Conservation (phyloP, 345 rosid genomes). For the Streptanthus diversifolius region DNA sequence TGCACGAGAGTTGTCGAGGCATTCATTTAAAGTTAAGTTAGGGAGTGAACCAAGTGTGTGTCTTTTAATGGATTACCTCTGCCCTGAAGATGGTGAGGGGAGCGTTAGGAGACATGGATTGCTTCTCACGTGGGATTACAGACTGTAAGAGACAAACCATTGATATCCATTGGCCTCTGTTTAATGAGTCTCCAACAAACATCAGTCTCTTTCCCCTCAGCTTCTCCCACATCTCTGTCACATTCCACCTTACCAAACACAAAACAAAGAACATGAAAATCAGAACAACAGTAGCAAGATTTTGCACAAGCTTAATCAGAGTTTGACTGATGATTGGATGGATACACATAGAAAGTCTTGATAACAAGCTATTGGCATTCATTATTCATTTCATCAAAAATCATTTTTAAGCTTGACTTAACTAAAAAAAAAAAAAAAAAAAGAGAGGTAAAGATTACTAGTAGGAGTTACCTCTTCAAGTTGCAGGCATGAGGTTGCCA, state of each 20-base stretch:
- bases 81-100: constrained; percentile 86
- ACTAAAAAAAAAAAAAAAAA: background rate
- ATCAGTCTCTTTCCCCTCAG: constrained; percentile 87
- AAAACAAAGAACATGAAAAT: background rate
- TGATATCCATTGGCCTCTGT: constrained; percentile 99
- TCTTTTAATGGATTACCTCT: constrained; percentile 34
- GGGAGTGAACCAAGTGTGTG: no score
- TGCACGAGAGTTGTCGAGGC: constrained; percentile 9
- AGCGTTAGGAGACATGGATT: constrained; percentile 87
- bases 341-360: no score
- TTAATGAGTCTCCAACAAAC: constrained; percentile 96
- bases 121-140: constrained; percentile 63
- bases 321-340: no score
- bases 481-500: constrained; percentile 95
- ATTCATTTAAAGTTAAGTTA: no score
- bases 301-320: no score
- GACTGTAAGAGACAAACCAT: constrained; percentile 91
- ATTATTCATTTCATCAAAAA: no score
- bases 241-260: constrained; percentile 66
- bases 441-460: background rate
- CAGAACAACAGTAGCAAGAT: no score
- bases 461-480: constrained; percentile 51
- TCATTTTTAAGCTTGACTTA: no score
- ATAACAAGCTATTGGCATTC: no score
- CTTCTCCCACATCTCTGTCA: constrained; percentile 87